Conservation (phyloP, 2,329 filamentous ascomycete genomes). For the Verticillium nubilum region DNA sequence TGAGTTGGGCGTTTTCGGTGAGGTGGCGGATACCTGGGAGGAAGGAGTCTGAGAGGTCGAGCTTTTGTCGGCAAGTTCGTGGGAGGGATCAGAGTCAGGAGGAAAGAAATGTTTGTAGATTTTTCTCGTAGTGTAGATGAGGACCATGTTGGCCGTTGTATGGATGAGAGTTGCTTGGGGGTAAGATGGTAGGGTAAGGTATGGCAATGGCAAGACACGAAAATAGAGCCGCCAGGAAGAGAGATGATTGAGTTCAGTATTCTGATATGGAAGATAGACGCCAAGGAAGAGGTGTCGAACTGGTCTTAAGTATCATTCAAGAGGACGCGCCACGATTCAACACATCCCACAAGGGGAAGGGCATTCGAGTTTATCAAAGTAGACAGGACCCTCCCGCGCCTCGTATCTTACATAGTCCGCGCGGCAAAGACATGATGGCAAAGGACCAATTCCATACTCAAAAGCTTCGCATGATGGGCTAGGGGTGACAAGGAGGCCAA, state of each 20-base stretch:
- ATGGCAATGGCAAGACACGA: no score
- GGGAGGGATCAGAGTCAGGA: neutral
- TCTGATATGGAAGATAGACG: neutral
- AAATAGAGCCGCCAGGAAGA: no score
- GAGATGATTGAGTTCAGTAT: neutral
- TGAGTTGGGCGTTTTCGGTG: neutral
- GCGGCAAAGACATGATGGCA: neutral
- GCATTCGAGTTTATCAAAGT: neutral
- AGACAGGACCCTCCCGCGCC: neutral
- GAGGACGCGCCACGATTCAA: neutral
- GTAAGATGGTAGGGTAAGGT: neutral
- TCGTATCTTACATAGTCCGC: neutral
- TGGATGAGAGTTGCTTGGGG: neutral
- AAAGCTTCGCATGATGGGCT: neutral
- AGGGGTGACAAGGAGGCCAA: neutral
- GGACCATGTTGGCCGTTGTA: slow-evolving; percentile 1
- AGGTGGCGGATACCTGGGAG: neutral
- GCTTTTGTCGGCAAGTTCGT: neutral
- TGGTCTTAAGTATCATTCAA: neutral
- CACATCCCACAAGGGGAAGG: neutral
- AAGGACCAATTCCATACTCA: neutral
- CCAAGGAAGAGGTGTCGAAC: neutral
- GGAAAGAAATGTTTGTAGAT: neutral
- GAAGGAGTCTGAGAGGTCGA: no score
- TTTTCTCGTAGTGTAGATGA: slow-evolving; percentile 9